A percentile compares a stretch with the other conserved stretches of the same genome.
Evolutionary conservation across 2,329 filamentous ascomycete genomes (phyloP).

Genomic region (Sporothrix variecibatus): DNA sequence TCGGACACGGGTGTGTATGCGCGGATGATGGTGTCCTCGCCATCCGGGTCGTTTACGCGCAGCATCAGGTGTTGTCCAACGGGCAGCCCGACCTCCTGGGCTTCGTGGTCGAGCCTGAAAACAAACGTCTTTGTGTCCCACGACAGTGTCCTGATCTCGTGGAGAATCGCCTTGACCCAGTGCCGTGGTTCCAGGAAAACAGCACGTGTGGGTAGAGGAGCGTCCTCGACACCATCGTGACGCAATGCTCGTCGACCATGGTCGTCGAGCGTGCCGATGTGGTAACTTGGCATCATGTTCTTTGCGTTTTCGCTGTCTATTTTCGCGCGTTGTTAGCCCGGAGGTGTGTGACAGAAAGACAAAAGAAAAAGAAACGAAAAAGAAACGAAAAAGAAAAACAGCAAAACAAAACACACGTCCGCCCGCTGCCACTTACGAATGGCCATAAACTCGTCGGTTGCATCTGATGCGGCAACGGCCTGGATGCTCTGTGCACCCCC

Average conservation of each 20-base stretch:
- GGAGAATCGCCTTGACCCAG: constrained; percentile 74
- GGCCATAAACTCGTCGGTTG: constrained; percentile 84
- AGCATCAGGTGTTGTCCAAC: constrained; percentile 88
- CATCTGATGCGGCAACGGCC: constrained; percentile 77
- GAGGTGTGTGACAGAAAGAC: background rate
- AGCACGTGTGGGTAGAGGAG: constrained; percentile 47
- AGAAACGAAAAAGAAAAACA: too few species aligned
- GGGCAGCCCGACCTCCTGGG: constrained; percentile 73
- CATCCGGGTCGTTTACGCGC: constrained; percentile 71
- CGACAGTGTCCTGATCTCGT: constrained; percentile 69
- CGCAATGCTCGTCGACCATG: background rate
- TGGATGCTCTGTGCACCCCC: constrained; percentile 84
- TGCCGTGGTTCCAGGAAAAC: constrained; percentile 70
- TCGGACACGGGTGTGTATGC: constrained; percentile 85
- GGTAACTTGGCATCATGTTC: constrained; percentile 82
- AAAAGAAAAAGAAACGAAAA: too few species aligned
- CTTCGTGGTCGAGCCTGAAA: constrained; percentile 72
- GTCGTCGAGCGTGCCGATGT: constrained; percentile 73
- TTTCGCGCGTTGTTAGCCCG: constrained; percentile 33
- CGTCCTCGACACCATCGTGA: constrained; percentile 30
- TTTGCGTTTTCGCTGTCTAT: constrained; percentile 89
- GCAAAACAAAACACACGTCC: too few species aligned
- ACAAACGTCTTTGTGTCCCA: constrained; percentile 79
- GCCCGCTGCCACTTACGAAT: constrained; percentile 65
- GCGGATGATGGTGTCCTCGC: constrained; percentile 73